Percentiles rank a stretch among this genome's conserved stretches.
Evolutionary conservation across 176 grass and related monocot genomes (phyloP).

Genomic region (Zea luxurians): DNA sequence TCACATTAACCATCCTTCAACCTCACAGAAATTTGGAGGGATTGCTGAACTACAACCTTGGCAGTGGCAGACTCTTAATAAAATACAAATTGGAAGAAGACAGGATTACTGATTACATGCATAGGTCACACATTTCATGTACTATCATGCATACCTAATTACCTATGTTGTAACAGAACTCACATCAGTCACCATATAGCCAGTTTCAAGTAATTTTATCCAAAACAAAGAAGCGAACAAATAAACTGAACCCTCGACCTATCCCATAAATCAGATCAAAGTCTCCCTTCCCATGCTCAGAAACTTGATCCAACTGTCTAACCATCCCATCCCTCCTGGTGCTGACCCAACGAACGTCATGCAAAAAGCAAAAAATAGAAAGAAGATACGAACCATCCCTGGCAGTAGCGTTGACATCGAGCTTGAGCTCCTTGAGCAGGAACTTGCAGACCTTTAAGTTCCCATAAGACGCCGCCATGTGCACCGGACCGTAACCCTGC

Average conservation of each 20-base stretch:
- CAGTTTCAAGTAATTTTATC: neutral
- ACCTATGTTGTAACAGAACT: neutral
- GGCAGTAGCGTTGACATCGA: neutral
- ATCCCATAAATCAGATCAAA: constrained; percentile 11
- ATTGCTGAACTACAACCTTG: too few species aligned
- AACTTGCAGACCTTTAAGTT: neutral
- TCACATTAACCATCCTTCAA: neutral
- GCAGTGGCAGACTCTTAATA: neutral
- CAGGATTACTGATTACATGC: neutral
- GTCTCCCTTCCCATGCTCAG: neutral
- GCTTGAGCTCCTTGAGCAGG: neutral
- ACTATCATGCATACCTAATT: neutral
- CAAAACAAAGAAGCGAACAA: constrained; percentile 9
- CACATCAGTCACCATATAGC: neutral
- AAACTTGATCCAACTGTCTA: neutral
- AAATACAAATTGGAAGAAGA: neutral
- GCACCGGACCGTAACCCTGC: neutral
- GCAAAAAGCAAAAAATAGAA: constrained; percentile 9
- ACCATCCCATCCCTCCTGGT: neutral
- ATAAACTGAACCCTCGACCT: neutral
- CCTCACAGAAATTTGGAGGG: neutral
- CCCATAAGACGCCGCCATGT: constrained; percentile 2
- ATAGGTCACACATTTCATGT: neutral
- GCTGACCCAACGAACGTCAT: neutral
- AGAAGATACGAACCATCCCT: neutral